These are phyloP conservation scores for Aspergillus sp. DNA, from an alignment of 2,329 filamentous ascomycete genomes.

Conservation along the genomic window DNA sequence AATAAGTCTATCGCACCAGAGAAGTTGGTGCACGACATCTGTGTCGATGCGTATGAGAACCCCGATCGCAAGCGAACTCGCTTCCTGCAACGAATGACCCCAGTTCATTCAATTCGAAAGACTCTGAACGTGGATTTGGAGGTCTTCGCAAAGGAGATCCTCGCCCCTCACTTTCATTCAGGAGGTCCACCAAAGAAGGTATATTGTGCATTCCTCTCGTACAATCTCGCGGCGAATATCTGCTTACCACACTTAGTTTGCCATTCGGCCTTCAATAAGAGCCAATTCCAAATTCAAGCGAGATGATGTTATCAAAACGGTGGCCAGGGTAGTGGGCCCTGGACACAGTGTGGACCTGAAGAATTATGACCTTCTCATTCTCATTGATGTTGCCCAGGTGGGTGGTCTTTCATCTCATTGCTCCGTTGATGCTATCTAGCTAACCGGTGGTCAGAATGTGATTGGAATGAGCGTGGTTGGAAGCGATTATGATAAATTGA, in stretches of 20 bases:
- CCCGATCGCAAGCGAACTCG: conserved; percentile 54
- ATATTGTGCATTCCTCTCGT: conserved; percentile 18
- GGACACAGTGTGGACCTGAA: conserved; percentile 61
- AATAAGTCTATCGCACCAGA: conserved; percentile 59
- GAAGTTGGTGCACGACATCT: conserved; percentile 58
- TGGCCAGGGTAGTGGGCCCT: conserved; percentile 58
- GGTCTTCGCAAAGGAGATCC: conserved; percentile 55
- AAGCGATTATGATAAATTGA: conserved; percentile 59
- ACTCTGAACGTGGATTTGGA: conserved; percentile 58
- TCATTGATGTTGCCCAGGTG: conserved; percentile 64
- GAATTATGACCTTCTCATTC: conserved; percentile 59
- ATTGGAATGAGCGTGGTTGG: conserved; percentile 64
- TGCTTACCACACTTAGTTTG: conserved; percentile 48
- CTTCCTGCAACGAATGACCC: conserved; percentile 61
- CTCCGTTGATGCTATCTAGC: conserved; percentile 7
- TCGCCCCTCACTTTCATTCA: conserved; percentile 60
- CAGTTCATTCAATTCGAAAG: conserved; percentile 58
- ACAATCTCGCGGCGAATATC: neutral
- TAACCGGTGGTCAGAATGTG: conserved; percentile 53
- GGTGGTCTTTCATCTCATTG: conserved; percentile 18
- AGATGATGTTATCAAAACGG: conserved; percentile 58
- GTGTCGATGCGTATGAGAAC: conserved; percentile 54
- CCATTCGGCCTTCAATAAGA: conserved; percentile 61
- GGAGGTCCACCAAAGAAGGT: conserved; percentile 54
- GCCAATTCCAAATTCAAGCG: conserved; percentile 59